Base-by-base conservation (phyloP, 495 filamentous ascomycete genomes). In the Aspergillus bertholletiae region DNA sequence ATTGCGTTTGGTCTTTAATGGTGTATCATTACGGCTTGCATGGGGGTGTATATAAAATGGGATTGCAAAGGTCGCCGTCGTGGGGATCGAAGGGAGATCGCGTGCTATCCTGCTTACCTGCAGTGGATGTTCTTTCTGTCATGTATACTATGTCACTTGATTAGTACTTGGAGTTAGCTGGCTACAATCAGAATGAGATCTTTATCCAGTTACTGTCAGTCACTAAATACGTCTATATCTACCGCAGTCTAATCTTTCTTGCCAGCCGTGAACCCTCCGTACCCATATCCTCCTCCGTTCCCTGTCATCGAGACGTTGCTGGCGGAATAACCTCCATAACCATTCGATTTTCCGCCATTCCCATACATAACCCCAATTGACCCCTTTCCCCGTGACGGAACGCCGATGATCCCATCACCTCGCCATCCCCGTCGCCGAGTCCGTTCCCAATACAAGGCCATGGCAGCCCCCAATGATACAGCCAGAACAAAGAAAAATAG, bases 321-420 rank as follows among this genome's bases (percentile, higher is more conserved):
- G 28, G 66, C 49, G 30, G 70, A 63, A 63, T 71, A 74, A n/a
- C 78, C 75, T 28, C 77, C 79, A 66, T 81, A 82, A n/a, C 80
- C 79, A 63, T 76, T 77, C 37, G 64, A 66, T 24, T 67, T 68
- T 5, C 71, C 75, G 15, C 72, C 71, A 61, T 77, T 76, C 0
- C 75, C 75, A 65, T 73, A 76, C 0, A 63, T 62, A 43, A 76
- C 62, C 22, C 72, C 75, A 50, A 68, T 64, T 43, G 67, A 46
- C 1, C 72, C 65, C 55, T 64, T 69, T 2, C 65, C 67, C 1
- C 65, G 37, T 13, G 58, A 52, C 46, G 71, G 63, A 49, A 66
- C 65, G 7, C 79, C 67, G 59, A 79, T 18, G 65, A 78, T 73
- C 49, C 76, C 72, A 71, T 79, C 64, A 45, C 70, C 64, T 57